These are phyloP conservation scores for Hypoxylon sp. DNA, from an alignment of 2,329 filamentous ascomycete genomes.

Conservation along the genomic window DNA sequence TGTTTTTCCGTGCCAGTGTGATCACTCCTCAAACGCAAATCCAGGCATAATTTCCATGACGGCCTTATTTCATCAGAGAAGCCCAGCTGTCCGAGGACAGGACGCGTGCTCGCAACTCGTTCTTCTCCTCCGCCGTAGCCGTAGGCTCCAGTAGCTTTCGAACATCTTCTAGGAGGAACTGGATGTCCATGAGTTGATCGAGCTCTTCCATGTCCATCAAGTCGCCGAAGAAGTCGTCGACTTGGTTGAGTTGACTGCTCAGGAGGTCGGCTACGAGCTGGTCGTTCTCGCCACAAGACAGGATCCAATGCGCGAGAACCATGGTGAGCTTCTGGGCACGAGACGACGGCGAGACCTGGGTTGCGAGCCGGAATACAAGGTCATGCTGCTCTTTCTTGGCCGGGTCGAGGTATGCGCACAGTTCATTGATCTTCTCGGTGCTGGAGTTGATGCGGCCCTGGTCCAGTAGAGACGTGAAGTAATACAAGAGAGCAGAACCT, in stretches of 20 bases:
- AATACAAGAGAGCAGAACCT: not conserved
- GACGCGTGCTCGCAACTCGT: not conserved
- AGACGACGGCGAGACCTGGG: not conserved
- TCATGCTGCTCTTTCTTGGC: not conserved
- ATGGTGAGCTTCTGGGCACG: not conserved
- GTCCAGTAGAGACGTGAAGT: not conserved
- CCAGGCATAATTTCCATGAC: not conserved
- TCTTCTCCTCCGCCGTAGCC: not conserved
- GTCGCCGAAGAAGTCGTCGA: not conserved
- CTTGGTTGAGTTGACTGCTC: not conserved
- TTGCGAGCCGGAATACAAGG: not conserved
- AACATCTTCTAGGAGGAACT: not conserved
- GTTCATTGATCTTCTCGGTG: not conserved
- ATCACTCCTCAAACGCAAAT: not conserved
- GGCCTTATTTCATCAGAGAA: not conserved
- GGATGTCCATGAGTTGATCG: not conserved
- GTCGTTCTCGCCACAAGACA: not conserved
- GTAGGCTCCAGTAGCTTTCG: not conserved
- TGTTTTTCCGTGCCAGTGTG: not conserved
- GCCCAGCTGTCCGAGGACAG: not conserved
- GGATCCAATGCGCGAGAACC: not conserved
- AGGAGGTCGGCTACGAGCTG: not conserved
- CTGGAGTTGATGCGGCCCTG: not conserved
- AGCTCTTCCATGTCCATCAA: not conserved
- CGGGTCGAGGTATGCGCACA: not conserved